phyloP scores from a whole-genome alignment of 169 alveolate species.

The Cryptosporidium meleagridis region DNA sequence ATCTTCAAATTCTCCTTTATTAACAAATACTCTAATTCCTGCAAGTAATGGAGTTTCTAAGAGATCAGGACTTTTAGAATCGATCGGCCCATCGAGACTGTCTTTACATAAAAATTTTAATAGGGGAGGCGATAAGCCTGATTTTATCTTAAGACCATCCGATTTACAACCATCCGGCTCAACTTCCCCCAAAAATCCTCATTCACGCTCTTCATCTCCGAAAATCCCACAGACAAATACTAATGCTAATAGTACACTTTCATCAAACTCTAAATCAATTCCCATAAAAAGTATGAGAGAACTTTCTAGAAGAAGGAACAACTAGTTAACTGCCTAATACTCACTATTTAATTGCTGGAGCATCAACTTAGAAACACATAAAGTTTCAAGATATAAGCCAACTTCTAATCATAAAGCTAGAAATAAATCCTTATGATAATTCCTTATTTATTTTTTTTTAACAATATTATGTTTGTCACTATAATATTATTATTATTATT shows the following conservation, averaged over 20 bases:
- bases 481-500: background rate
- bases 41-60: background rate
- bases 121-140: background rate
- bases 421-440: background rate
- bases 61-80: background rate
- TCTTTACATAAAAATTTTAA: background rate
- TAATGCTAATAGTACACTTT: background rate
- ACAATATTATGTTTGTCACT: background rate
- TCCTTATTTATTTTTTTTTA: background rate
- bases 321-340: background rate
- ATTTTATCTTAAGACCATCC: background rate
- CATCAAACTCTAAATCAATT: background rate
- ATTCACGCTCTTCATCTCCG: background rate
- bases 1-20: slow-evolving; percentile 48
- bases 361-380: background rate
- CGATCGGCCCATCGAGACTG: background rate
- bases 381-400: too few relatives aligned
- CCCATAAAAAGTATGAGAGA: slow-evolving; percentile 45
- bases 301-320: slow-evolving; percentile 21
- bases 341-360: background rate
- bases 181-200: too few relatives aligned
- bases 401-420: background rate
- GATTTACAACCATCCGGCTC: background rate
- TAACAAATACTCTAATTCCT: slow-evolving; percentile 32
- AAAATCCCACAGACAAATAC: background rate